Percentiles rank a stretch among this genome's conserved stretches.
Evolutionary conservation across 192 early-diverging fungal species (phyloP).

Genomic region (Coemansia sp.): DNA sequence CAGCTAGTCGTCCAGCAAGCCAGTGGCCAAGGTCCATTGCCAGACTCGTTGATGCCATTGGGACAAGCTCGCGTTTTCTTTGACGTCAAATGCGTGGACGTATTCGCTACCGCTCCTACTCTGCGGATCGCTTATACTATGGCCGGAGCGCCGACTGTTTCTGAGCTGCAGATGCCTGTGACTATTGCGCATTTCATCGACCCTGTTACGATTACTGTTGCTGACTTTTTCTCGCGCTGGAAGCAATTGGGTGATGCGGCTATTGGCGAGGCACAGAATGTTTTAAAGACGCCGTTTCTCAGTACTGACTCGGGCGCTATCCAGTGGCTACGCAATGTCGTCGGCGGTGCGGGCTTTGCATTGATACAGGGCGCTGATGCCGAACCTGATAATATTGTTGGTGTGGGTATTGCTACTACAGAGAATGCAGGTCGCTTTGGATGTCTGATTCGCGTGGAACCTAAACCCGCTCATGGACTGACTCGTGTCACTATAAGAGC

Average conservation of each 20-base stretch:
- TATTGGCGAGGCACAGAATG: constrained; percentile 71
- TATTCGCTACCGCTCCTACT: constrained; percentile 63
- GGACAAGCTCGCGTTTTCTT: constrained; percentile 63
- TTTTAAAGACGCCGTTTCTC: constrained; percentile 43
- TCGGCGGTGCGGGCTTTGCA: constrained; percentile 74
- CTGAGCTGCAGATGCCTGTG: constrained; percentile 80
- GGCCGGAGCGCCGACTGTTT: constrained; percentile 54
- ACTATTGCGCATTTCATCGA: constrained; percentile 86
- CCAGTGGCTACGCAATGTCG: constrained; percentile 59
- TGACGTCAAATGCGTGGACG: constrained; percentile 72
- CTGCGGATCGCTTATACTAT: constrained; percentile 71
- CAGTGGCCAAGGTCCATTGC: constrained; percentile 63
- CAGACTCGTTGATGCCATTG: constrained; percentile 75
- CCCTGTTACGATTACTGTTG: constrained; percentile 70
- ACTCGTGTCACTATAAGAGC: constrained; percentile 88
- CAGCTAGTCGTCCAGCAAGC: constrained; percentile 62
- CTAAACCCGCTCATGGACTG: constrained; percentile 82
- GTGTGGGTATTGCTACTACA: constrained; percentile 83
- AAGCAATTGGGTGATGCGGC: constrained; percentile 91
- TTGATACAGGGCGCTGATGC: constrained; percentile 85
- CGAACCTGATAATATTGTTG: constrained; percentile 87
- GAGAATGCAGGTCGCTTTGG: constrained; percentile 82
- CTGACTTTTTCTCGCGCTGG: constrained; percentile 91
- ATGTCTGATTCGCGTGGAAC: constrained; percentile 87
- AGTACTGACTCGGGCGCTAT: constrained; percentile 44